Evolutionary conservation across 2,329 filamentous ascomycete genomes (phyloP).

Genomic region (Paraconiothyrium sp.): DNA sequence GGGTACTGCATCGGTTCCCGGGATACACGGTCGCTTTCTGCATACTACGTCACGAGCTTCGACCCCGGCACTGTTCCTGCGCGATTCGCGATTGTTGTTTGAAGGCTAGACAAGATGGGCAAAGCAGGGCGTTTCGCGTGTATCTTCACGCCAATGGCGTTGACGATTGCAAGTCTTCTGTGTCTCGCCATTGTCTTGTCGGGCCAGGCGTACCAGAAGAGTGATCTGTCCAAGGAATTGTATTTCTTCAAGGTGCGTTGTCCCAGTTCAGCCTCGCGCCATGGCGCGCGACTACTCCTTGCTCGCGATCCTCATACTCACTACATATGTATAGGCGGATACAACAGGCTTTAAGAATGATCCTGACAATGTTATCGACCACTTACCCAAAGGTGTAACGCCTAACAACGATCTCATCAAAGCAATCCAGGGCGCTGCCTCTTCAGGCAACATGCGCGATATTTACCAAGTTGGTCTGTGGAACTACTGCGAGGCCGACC

Average conservation of each 20-base stretch:
- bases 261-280: conserved; percentile 52
- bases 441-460: conserved; percentile 65
- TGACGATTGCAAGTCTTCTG: conserved; percentile 80
- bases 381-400: conserved; percentile 37
- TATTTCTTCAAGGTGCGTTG: conserved; percentile 67
- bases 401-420: conserved; percentile 52
- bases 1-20: not conserved
- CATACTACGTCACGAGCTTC: conserved; percentile 13
- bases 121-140: conserved; percentile 83
- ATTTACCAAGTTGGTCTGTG: conserved; percentile 85
- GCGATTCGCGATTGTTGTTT: not conserved
- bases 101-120: conserved; percentile 63
- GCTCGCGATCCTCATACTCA: conserved; percentile 24
- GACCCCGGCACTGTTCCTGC: not conserved
- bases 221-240: conserved; percentile 57
- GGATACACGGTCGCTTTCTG: conserved; percentile 11
- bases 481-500: conserved; percentile 80
- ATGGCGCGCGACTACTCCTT: conserved; percentile 24
- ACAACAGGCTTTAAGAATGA: conserved; percentile 64
- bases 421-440: conserved; percentile 51
- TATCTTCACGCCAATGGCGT: conserved; percentile 84
- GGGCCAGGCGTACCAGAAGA: conserved; percentile 64
- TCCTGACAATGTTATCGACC: conserved; percentile 49
- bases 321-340: conserved; percentile 38
- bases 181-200: conserved; percentile 69